Evolutionary conservation across 805 yeast species (phyloP).

Genomic region (Zygotorulaspora sp.): DNA sequence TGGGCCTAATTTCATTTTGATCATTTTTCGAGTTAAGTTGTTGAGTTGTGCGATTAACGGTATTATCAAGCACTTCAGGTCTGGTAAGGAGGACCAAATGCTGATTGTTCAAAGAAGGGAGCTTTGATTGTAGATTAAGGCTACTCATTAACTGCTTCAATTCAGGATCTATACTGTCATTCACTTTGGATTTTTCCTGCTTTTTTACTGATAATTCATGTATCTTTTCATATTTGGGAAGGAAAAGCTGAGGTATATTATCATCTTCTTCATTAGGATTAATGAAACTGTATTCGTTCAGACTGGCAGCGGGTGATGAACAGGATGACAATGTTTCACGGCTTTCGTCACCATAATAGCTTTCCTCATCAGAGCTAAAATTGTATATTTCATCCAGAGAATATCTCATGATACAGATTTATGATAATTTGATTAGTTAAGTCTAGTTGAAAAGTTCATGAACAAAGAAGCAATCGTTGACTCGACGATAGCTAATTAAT

Average conservation of each 20-base stretch:
- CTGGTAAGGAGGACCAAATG: neutral
- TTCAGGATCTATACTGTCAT: slow-evolving; percentile 15
- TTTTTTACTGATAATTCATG: neutral
- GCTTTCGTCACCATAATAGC: slow-evolving; percentile 3
- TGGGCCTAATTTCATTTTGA: neutral
- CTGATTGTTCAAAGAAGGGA: slow-evolving; percentile 7
- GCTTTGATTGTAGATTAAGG: slow-evolving; percentile 19
- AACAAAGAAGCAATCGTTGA: too few relatives aligned
- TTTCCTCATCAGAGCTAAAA: slow-evolving; percentile 11
- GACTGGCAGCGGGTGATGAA: slow-evolving; percentile 11
- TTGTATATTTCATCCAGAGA: slow-evolving; percentile 18
- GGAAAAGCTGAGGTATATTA: slow-evolving; percentile 18
- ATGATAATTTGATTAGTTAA: too few relatives aligned
- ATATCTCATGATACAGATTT: slow-evolving; percentile 14
- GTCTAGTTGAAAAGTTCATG: too few relatives aligned
- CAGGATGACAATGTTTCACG: slow-evolving; percentile 5
- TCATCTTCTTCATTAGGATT: slow-evolving; percentile 18
- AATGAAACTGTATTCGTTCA: slow-evolving; percentile 14
- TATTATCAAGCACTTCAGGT: neutral
- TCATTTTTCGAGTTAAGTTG: neutral
- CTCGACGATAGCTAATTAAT: too few relatives aligned
- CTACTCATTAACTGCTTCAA: slow-evolving; percentile 12
- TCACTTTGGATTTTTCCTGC: slow-evolving; percentile 1
- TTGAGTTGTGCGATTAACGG: neutral
- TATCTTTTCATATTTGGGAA: slow-evolving; percentile 12